Base-by-base conservation (phyloP, 2,329 filamentous ascomycete species). In the Didymellaceae sp. region DNA sequence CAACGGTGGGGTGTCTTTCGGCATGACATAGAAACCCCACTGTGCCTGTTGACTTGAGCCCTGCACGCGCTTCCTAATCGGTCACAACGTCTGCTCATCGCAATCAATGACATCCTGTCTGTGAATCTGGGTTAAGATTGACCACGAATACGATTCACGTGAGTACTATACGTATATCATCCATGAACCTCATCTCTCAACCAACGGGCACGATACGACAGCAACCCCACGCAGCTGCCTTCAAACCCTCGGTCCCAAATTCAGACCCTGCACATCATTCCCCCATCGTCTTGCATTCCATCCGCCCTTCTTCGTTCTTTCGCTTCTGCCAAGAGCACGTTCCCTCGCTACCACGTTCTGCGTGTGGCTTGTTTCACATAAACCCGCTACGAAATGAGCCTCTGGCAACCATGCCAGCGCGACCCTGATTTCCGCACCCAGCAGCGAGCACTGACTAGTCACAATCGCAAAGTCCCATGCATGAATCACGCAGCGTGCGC, bases 361-460 rank as follows among this genome's bases (percentile, higher is more conserved):
- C 40, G 40, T 24, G 34, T 45, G 34, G 41, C 47, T 40, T 45
- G 47, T 51, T 45, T 51, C 47, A 45, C 34, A 45, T 51, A 51
- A n/a, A 51, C 30, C 41, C 32, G 14, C 14, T n/a, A 20, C 14
- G 38, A 43, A 43, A 49, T 38, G 42, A 33, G 32, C 14, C 9
- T 21, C 39, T 39, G 33, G 34, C 44, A 39, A 16, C n/a, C n/a
- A n/a, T n/a, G n/a, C n/a, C n/a, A n/a, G n/a, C n/a, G n/a, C n/a
- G n/a, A n/a, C n/a, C n/a, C n/a, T n/a, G n/a, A n/a, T n/a, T n/a
- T n/a, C n/a, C n/a, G n/a, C n/a, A n/a, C n/a, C n/a, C n/a, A n/a
- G n/a, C n/a, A n/a, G n/a, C n/a, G n/a, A 37, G 21, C 38, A 41
- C 39, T 26, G 28, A 28, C 9, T 8, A 13, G 24, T 25, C 24